These are phyloP conservation scores for Acanthamoeba lenticulata DNA, from an alignment of 208 protist species.

Conservation along the genomic window DNA sequence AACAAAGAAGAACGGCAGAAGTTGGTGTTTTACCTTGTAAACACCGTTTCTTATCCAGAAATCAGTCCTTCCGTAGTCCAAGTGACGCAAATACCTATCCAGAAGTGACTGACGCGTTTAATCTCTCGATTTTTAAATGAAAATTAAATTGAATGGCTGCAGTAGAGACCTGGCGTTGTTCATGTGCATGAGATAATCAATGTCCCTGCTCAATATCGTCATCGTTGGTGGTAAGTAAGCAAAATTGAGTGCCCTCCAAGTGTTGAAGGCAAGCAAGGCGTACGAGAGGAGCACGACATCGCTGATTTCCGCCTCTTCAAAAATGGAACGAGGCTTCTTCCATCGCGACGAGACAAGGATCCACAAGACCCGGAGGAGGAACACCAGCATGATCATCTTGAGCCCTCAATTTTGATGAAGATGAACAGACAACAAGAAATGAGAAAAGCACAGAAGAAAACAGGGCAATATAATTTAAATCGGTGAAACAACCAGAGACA, in stretches of 20 bases:
- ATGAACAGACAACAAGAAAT: too few relatives aligned
- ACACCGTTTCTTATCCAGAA: conserved; percentile 5
- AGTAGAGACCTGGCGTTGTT: not conserved
- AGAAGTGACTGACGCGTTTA: not conserved
- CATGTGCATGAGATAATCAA: conserved; percentile 48
- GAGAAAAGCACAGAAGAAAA: too few relatives aligned
- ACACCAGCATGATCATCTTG: conserved; percentile 38
- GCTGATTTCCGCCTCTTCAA: not conserved
- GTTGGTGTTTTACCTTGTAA: not conserved
- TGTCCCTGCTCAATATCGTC: not conserved
- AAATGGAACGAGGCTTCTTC: conserved; percentile 32
- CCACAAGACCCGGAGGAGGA: not conserved
- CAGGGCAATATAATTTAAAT: too few relatives aligned
- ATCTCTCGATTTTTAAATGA: not conserved
- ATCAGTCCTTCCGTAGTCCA: conserved; percentile 24
- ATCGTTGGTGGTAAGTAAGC: not conserved
- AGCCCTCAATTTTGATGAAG: too few relatives aligned
- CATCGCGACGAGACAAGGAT: not conserved
- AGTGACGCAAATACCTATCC: not conserved
- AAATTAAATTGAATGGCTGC: not conserved
- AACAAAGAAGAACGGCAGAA: too few relatives aligned
- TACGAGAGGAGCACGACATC: conserved; percentile 1
- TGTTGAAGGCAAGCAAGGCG: not conserved
- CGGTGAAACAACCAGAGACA: too few relatives aligned
- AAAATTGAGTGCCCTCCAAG: not conserved